Base-by-base conservation (phyloP, 2,329 filamentous ascomycete genomes). In the Ploettnerulaceae sp. region DNA sequence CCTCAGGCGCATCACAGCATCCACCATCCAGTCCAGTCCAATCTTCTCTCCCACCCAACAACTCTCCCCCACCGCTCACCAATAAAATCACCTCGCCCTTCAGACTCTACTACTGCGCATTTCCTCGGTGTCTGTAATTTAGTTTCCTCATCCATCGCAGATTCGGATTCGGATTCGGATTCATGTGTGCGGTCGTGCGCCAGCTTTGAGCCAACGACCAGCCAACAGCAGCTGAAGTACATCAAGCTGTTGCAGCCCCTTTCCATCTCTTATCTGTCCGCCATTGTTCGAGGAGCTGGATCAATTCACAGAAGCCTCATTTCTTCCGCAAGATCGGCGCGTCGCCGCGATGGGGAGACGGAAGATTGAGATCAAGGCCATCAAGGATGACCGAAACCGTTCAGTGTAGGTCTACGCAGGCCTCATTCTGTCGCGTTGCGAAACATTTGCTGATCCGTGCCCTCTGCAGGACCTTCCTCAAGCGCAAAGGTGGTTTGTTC, bases 361-460 rank as follows among this genome's bases (percentile, higher is more conserved):
- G 78, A 98, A 98, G 81, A 98, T 98, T 67, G 93, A 97, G 75
- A 97, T 98, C 76, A 96, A 96, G 73, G 89, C 91, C 60, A 97
- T 97, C 77, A 96, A 95, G 71, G 90, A 96, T 81, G 90, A 96
- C 70, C 82, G 90, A 63, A 96, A 96, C 67, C 89, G 90, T 67
- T 95, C 90, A 63, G 90, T 96, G 90, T 96, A 89, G 70, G 53
- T 53, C 32, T 31, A 45, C 24, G 18, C 36, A 15, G 24, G 21
- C 28, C 43, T n/a, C 22, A 24, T 33, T 34, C 22, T 35, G 26
- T 39, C 39, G 33, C 34, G 12, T 37, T 32, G 8, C 25, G 52
- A 37, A 55, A 60, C 41, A 58, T 43, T 6, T 18, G 25, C 21
- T 48, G 28, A 47, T 29, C 31, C 32, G n/a, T 26, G 8, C 20